Conservation (phyloP, 2,329 filamentous ascomycete genomes). For the Nemania abortiva region DNA sequence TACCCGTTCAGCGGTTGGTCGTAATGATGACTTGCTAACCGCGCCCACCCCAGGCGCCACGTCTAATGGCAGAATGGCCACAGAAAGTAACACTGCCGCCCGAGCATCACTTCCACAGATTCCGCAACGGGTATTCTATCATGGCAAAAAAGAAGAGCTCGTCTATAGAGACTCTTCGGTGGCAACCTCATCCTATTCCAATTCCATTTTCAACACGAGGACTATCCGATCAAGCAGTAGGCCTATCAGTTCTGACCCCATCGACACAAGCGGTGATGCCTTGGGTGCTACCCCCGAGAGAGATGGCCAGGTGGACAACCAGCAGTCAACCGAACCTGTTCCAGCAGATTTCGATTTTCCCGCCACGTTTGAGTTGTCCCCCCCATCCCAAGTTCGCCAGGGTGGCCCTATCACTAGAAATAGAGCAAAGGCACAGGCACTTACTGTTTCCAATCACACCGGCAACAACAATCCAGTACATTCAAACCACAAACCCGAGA, state of each 20-base stretch:
- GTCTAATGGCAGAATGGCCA: not conserved
- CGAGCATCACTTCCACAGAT: not conserved
- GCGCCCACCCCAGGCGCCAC: not conserved
- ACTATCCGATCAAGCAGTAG: slow-evolving; percentile 7
- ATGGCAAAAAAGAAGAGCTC: not conserved
- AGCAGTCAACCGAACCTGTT: slow-evolving; percentile 31
- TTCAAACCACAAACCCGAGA: not conserved
- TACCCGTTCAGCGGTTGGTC: not conserved
- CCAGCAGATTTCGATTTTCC: slow-evolving; percentile 23
- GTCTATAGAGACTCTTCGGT: slow-evolving; percentile 21
- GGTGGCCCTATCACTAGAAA: slow-evolving; percentile 15
- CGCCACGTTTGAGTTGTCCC: slow-evolving; percentile 3
- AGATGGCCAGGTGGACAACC: slow-evolving; percentile 15
- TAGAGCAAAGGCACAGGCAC: slow-evolving; percentile 14
- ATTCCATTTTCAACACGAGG: not conserved
- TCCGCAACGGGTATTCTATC: slow-evolving; percentile 7
- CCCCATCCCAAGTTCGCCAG: not conserved
- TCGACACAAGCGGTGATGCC: not conserved
- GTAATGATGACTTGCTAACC: not conserved
- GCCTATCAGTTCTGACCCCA: not conserved
- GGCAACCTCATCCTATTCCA: not conserved
- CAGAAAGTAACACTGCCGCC: not conserved
- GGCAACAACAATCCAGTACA: not conserved
- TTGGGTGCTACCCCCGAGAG: not conserved
- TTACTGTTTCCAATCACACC: not conserved